Evolutionary conservation across 169 alveolate genomes (phyloP), one percentile per base, ranked within the genome.

Genomic region (Plasmodium coatneyi): DNA sequence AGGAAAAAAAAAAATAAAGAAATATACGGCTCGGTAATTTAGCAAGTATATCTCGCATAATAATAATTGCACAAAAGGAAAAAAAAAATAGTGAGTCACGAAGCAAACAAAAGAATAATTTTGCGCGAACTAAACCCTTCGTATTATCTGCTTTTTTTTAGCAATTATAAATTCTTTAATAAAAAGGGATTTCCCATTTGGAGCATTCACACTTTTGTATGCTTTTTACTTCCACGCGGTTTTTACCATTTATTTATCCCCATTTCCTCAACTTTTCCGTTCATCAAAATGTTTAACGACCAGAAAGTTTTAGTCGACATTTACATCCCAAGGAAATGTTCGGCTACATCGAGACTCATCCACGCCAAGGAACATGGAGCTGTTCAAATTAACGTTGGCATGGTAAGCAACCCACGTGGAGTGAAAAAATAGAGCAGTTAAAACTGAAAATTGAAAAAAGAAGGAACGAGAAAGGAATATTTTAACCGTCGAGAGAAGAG

Each of bases 281-380:
- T 83, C 71, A 71, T 43, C 6, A 95, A 96, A 78, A 96, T 96
- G 98, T 95, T 95, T 96, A 98, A 98, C 97, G 99, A 96, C 81
- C 98, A 98, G 92, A 98, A 98, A 92, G 97, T 97, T 92, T 95
- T 98, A 49, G 99, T 98, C 32, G 99, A 98, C 95, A 95, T 98
- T 79, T 98, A 98, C 96, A 97, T 98, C 89, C 99, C 99, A 80
- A 97, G 99, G 95, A 98, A 97, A 94, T 98, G 99, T 96, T 97
- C 98, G 49, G 99, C 99, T 82, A 98, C 99, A 84, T 97, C 98
- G 94, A 96, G 98, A 82, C 95, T 98, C 52, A 93, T 98, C 80
- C 97, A 97, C 70, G 97, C 99, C 25, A 97, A 97, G 96, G 99
- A 98, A 96, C 98, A 98, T 92, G 99, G 99, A 56, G 97, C 99